Base-by-base conservation (phyloP, 2,329 filamentous ascomycete genomes). In the Stagonosporopsis chrysanthemi region DNA sequence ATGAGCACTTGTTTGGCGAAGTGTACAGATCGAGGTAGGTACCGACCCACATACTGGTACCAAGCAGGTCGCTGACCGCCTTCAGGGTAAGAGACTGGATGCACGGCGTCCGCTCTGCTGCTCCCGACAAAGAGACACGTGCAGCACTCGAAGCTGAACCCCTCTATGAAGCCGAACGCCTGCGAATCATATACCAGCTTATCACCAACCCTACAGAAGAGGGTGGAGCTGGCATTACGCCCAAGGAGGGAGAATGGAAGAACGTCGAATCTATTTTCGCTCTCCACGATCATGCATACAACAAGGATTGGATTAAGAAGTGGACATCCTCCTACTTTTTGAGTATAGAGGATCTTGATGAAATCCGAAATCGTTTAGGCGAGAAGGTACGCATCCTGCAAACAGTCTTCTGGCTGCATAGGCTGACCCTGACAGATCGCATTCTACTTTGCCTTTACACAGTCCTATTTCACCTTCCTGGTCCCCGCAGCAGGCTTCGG, bases 401-500 rank as follows among this genome's bases (percentile, higher is more conserved):
- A 12, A 12, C 8, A 4, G 17, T 22, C 19, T 39, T 14, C 6
- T 48, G 19, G 14, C 3, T n/a, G 0, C 7, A 7, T 23, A 41
- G 47, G 42, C 67, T 75, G 48, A 75, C 41, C 23, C 6, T 6
- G 5, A 8, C 62, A 86, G 83, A 90, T 97, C 56, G 94, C 91
- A 33, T 96, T 96, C 76, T 98, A 98, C 80, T 98, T 97, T 75
- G 92, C 93, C 36, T 98, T 98, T 72, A 84, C 96, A 29, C 91
- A 96, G 71, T 89, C 89, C 31, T 98, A 98, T 78, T 96, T 96
- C 72, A 83, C 86, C 56, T 96, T 96, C 72, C 81, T 97, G 24
- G 77, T 90, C n/a, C 89, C 94, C 58, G 92, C 92, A 0, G 90
- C 93, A 0, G 87, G 82, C 4, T 88, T 95, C 66, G 94, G 94